Conservation (phyloP, 805 yeast species). For the Candida xiaguanensis region DNA sequence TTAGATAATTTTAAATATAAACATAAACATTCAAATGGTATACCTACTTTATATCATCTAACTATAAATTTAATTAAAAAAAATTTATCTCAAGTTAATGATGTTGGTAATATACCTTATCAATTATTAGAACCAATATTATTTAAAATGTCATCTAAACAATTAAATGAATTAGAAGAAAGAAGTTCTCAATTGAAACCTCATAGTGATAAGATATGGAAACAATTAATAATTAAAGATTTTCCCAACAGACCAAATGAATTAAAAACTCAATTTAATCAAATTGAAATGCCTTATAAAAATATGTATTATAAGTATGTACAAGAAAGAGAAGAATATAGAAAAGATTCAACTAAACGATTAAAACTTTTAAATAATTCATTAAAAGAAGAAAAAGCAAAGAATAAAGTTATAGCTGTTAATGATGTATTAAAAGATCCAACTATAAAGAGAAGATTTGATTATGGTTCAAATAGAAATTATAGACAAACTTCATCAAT, state of each 20-base stretch:
- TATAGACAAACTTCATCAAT: not conserved
- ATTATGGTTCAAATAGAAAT: conserved; percentile 4
- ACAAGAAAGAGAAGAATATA: conserved; percentile 39
- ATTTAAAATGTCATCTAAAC: conserved; percentile 41
- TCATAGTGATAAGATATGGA: conserved; percentile 46
- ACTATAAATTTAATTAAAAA: conserved; percentile 16
- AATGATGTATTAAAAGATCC: conserved; percentile 24
- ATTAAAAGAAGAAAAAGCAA: conserved; percentile 37
- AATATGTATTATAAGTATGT: conserved; percentile 36
- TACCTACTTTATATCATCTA: conserved; percentile 11
- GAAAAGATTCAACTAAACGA: conserved; percentile 42
- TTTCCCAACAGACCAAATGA: conserved; percentile 42
- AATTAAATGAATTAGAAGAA: conserved; percentile 38
- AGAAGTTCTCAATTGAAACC: conserved; percentile 41
- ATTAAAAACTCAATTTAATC: not conserved
- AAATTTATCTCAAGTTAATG: conserved; percentile 18
- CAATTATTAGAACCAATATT: conserved; percentile 48
- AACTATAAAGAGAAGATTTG: conserved; percentile 17
- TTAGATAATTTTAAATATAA: not conserved
- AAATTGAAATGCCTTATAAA: conserved; percentile 28
- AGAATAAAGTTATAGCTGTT: conserved; percentile 34
- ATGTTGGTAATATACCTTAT: conserved; percentile 32
- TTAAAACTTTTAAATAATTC: conserved; percentile 39
- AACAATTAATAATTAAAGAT: conserved; percentile 40
- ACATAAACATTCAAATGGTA: conserved; percentile 5